Percentiles rank a stretch among this genome's conserved stretches.
Evolutionary conservation across 331 rosid genomes (phyloP).

Genomic region (Dryas integrifolia): DNA sequence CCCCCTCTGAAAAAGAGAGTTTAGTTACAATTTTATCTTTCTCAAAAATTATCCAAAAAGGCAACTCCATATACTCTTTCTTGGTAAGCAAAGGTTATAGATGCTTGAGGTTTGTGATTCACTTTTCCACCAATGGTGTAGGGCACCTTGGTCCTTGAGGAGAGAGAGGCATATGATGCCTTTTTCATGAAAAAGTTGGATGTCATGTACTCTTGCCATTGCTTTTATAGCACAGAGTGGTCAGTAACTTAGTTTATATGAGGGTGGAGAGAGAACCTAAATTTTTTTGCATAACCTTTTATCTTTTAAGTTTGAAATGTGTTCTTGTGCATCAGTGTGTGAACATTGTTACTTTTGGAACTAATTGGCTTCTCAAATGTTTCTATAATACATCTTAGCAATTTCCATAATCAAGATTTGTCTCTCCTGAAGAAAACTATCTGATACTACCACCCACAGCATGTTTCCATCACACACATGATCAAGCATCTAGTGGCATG

Average conservation of each 20-base stretch:
- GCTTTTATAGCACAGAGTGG: too few species aligned
- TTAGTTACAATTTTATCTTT: too few species aligned
- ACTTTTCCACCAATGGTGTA: neutral
- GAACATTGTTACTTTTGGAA: neutral
- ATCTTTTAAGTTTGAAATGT: neutral
- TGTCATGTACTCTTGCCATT: too few species aligned
- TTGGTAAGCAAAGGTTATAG: neutral
- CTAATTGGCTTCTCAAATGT: neutral
- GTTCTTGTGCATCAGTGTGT: neutral
- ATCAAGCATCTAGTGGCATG: slow-evolving; percentile 8
- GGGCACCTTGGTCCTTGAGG: neutral
- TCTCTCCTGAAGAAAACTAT: too few species aligned
- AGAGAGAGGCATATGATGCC: neutral
- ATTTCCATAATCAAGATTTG: neutral
- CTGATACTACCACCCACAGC: neutral
- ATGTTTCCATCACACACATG: too few species aligned
- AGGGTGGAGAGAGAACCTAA: neutral
- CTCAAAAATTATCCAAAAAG: neutral
- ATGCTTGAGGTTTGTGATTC: neutral
- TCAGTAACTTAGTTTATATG: too few species aligned
- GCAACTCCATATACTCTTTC: neutral
- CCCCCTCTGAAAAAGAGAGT: too few species aligned
- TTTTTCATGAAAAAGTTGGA: neutral
- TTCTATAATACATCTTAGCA: neutral
- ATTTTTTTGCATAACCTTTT: neutral